Evolutionary conservation across 768 basidiomycete species (phyloP), one percentile per base, ranked within the genome.

Genomic region (Pleurotus pulmonarius): DNA sequence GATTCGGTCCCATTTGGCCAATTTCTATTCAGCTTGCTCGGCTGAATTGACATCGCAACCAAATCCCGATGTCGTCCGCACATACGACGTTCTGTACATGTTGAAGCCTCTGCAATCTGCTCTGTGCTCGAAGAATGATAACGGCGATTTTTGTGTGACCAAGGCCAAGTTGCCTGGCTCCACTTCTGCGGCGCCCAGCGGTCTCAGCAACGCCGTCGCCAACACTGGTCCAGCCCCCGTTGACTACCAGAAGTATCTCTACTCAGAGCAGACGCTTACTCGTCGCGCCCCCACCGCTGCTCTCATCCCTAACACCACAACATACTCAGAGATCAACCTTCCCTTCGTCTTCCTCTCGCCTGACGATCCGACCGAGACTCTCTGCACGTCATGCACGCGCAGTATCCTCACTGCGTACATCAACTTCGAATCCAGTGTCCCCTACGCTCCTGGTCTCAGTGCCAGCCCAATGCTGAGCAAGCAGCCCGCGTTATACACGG

Each of bases 351-450:
- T 90, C 85, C 79, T 90, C 65, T 67, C 77, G 25, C 75, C 88
- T 45, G 59, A 63, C 58, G 71, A 81, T 65, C 38, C 78, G 24
- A 69, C 75, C n/a, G 62, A 69, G 24, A 52, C 70, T 20, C 86
- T 97, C 44, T 98, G 96, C 85, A 85, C 79, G 2, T 62, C 85
- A 12, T 98, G 96, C 85, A 85, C 91, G 11, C 83, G 88, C 67
- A 80, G 80, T 60, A 74, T 94, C 66, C 67, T 98, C 61, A 81
- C 83, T 1, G 61, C 84, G 7, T 99, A 91, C 80, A 85, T 92
- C 70, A 70, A 74, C 56, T 95, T 82, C 70, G 90, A 94, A 73
- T 80, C 83, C 41, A 68, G 69, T 56, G 72, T 75, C 44, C 88
- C 88, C 1, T 98, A 93, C 69, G 90, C 80, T 6, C 82, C 88